Conservation (phyloP, 2,329 filamentous ascomycete genomes). For the Penicillium sp. region DNA sequence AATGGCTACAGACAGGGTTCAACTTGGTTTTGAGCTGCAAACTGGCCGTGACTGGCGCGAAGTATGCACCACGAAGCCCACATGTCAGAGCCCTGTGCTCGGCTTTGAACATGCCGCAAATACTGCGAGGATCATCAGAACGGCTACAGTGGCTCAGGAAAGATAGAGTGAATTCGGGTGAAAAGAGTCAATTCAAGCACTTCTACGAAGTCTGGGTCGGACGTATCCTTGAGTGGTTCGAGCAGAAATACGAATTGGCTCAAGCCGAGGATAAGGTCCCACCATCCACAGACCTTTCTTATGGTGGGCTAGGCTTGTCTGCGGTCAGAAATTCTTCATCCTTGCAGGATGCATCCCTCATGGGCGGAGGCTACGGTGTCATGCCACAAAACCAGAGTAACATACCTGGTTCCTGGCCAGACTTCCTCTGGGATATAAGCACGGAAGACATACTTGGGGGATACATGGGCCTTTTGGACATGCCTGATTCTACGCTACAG, state of each 20-base stretch:
- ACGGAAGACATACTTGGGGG: constrained; percentile 4
- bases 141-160: neutral
- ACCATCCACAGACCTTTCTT: neutral
- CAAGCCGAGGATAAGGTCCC: neutral
- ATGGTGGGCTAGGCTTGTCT: neutral
- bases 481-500: neutral
- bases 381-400: neutral
- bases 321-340: neutral
- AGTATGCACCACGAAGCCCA: neutral
- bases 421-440: constrained; percentile 5
- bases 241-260: constrained; percentile 2
- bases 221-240: constrained; percentile 5
- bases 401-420: neutral
- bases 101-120: neutral
- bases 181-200: neutral
- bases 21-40: constrained; percentile 8
- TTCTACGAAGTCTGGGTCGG: constrained; percentile 3
- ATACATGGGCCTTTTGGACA: constrained; percentile 1
- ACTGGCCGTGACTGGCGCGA: constrained; percentile 1
- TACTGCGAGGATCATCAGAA: neutral
- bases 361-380: neutral
- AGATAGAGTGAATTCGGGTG: neutral
- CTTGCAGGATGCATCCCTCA: neutral
- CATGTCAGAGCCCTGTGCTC: neutral
- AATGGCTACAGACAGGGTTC: constrained; percentile 6